Evolutionary conservation across 768 basidiomycete species (phyloP), one percentile per base, ranked within the genome.

Genomic region (Boletus eberwhitei): DNA sequence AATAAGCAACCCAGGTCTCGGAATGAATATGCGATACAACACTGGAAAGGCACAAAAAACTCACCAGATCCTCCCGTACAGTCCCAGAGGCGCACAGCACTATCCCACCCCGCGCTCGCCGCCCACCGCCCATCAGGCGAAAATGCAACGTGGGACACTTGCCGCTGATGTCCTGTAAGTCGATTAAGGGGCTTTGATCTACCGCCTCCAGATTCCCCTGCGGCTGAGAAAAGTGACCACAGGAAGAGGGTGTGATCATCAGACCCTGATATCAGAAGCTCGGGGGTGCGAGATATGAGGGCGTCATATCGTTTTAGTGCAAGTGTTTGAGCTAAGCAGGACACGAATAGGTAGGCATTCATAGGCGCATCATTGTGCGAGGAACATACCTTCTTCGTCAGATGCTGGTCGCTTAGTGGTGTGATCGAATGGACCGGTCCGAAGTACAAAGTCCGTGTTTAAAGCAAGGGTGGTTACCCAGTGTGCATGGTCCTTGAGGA

Each of bases 241-340:
- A 99, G 81, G 81, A 95, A 98, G 47, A 98, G 84, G 0, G 96
- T 99, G 71, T 98, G 96, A 70, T 99, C 96, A 69, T 99, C 95
- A 4, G 95, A 98, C 21, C 94, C 95, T 6, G 94, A 93, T 69
- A 98, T 96, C 59, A 96, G 76, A 5, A 92, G 77, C 70, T 98
- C 95, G 12, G 92, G 87, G 1, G 71, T 74, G 14, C 67, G 78
- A 31, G 79, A 74, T 19, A 88, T 78, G 53, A 91, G 78, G 7
- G 77, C 74, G 34, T 87, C 85, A 72, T 96, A 98, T 37, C 94
- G 86, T 49, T 76, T 80, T 51, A 86, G 74, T 5, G 95, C 94
- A 21, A 87, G 75, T 13, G 80, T 69, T 76, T 91, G 86, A 1
- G 92, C 93, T 93, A 57, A n/a, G 37, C 36, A 35, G 7, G 26